A percentile compares a stretch with the other conserved stretches of the same genome.
Conservation (phyloP, 2,329 filamentous ascomycete genomes). For the Aureobasidium sp. region DNA sequence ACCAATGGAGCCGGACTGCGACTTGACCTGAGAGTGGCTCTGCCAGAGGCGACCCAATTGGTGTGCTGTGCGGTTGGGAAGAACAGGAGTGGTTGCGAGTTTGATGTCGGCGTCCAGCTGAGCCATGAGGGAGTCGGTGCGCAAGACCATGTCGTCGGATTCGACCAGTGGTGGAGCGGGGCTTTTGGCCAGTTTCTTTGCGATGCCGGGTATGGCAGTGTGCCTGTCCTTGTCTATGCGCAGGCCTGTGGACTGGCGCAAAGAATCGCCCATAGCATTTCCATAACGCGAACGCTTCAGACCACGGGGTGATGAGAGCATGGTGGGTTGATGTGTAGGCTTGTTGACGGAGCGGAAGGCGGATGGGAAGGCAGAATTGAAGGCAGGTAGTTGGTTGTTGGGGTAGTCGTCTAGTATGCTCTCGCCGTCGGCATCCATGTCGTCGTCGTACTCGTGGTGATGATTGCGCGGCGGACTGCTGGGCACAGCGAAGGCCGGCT, state of each 20-base stretch:
- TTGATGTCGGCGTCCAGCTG: slow-evolving; percentile 26
- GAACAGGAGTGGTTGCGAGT: slow-evolving; percentile 23
- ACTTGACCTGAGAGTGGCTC: slow-evolving; percentile 17
- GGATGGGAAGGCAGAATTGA: background rate
- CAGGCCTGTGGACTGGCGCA: slow-evolving; percentile 10
- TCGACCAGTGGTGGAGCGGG: slow-evolving; percentile 55
- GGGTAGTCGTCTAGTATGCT: background rate
- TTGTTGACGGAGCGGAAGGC: background rate
- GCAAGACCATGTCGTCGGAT: slow-evolving; percentile 60
- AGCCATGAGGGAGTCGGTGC: slow-evolving; percentile 61
- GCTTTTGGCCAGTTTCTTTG: slow-evolving; percentile 57
- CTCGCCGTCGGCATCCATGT: slow-evolving; percentile 25
- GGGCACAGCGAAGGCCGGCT: slow-evolving; percentile 25
- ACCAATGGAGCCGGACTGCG: slow-evolving; percentile 25
- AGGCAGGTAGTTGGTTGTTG: background rate
- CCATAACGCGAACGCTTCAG: slow-evolving; percentile 33
- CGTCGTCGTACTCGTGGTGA: slow-evolving; percentile 17
- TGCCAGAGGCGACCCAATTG: slow-evolving; percentile 23
- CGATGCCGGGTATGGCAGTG: slow-evolving; percentile 52
- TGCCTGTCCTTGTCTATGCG: slow-evolving; percentile 11
- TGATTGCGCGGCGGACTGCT: slow-evolving; percentile 25
- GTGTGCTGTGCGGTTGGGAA: slow-evolving; percentile 22
- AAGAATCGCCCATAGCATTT: slow-evolving; percentile 14
- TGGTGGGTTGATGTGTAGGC: background rate
- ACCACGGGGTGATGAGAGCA: slow-evolving; percentile 22